Conservation (phyloP, 352 stramenopile genomes). For the Phytophthora ohioensis region DNA sequence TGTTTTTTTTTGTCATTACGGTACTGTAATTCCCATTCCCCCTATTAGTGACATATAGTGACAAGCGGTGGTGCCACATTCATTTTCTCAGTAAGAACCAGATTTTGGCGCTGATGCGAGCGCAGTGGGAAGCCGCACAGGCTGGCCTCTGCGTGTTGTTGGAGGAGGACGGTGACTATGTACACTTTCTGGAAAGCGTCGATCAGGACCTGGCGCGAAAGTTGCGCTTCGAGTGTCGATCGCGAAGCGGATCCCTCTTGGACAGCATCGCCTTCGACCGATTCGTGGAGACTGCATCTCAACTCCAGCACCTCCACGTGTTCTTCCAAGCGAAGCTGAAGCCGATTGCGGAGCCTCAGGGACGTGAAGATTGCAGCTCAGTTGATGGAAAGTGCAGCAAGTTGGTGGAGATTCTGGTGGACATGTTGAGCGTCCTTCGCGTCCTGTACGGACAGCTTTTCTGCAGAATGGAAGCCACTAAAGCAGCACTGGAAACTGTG, state of each 20-base stretch:
- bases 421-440: constrained; percentile 41
- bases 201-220: constrained; percentile 27
- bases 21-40: too few relatives aligned
- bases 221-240: constrained; percentile 30
- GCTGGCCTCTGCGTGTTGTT: constrained; percentile 35
- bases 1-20: too few relatives aligned
- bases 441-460: constrained; percentile 39
- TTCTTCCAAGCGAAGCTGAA: constrained; percentile 46
- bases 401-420: constrained; percentile 36
- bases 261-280: constrained; percentile 28
- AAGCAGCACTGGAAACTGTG: constrained; percentile 16
- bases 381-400: constrained; percentile 23
- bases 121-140: constrained; percentile 36
- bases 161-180: constrained; percentile 39
- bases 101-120: constrained; percentile 13
- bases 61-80: too few relatives aligned
- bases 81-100: too few relatives aligned
- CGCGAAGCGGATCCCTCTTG: constrained; percentile 17
- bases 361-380: constrained; percentile 10
- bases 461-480: constrained; percentile 23
- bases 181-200: constrained; percentile 34
- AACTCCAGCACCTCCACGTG: constrained; percentile 34
- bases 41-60: too few relatives aligned
- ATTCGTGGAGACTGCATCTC: constrained; percentile 32
- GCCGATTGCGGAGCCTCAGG: constrained; percentile 3